Evolutionary conservation across 495 filamentous ascomycete genomes (phyloP).

Genomic region (Lepraria neglecta): DNA sequence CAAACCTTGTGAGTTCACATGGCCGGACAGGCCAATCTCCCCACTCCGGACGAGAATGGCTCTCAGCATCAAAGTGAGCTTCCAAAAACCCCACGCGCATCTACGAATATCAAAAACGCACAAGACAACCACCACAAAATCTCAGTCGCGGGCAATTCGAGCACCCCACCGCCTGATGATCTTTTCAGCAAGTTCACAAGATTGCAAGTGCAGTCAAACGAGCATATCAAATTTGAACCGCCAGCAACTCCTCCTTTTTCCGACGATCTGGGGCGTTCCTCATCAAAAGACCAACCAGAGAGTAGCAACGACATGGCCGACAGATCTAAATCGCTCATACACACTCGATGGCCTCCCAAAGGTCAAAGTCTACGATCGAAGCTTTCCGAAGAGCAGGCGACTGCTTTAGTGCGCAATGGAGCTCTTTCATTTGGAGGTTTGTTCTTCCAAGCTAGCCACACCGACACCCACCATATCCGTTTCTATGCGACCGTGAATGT

Average conservation of each 20-base stretch:
- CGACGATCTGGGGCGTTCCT: neutral
- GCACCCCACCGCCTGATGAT: neutral
- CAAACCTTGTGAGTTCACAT: neutral
- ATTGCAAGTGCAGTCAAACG: neutral
- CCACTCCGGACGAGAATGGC: neutral
- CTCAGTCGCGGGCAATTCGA: neutral
- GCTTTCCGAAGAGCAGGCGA: slow-evolving; percentile 1
- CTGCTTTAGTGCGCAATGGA: neutral
- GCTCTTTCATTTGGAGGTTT: slow-evolving; percentile 1
- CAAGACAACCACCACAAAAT: neutral
- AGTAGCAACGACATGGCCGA: neutral
- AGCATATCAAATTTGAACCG: neutral
- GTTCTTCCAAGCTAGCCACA: slow-evolving; percentile 1
- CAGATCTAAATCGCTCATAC: neutral
- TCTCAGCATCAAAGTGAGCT: neutral
- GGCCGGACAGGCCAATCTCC: neutral
- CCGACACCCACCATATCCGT: neutral
- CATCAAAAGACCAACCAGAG: neutral
- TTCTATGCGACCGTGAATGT: slow-evolving; percentile 14
- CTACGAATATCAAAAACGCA: too few relatives aligned
- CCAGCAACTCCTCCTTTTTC: neutral
- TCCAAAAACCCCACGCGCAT: too few relatives aligned
- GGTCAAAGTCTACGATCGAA: neutral
- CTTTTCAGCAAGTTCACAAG: neutral
- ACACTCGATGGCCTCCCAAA: slow-evolving; percentile 6